Evolutionary conservation across 2,329 filamentous ascomycete species (phyloP).

Genomic region (Colletotrichum destructivum): DNA sequence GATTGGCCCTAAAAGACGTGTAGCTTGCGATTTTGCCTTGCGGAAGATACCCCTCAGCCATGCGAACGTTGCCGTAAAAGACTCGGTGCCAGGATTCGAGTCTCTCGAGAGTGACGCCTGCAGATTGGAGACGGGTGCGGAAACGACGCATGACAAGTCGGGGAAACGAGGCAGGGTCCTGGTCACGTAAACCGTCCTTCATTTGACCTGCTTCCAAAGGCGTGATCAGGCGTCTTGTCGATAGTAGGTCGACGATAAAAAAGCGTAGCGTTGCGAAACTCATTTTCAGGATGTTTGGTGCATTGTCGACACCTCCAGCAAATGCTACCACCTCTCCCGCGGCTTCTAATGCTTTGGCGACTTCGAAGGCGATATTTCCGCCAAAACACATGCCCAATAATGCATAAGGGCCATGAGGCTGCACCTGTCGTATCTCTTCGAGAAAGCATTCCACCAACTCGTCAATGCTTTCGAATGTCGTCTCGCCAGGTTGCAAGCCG

Average conservation of each 20-base stretch:
- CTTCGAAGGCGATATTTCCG: slow-evolving; percentile 15
- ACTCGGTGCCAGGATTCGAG: slow-evolving; percentile 19
- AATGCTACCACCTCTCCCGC: slow-evolving; percentile 17
- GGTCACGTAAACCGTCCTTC: neutral
- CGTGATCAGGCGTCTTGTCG: slow-evolving; percentile 13
- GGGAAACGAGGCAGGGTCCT: slow-evolving; percentile 10
- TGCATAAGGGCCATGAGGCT: slow-evolving; percentile 5
- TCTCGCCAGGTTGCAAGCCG: slow-evolving; percentile 18
- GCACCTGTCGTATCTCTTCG: slow-evolving; percentile 10
- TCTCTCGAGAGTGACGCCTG: slow-evolving; percentile 10
- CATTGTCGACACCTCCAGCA: slow-evolving; percentile 24
- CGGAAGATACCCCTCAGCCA: slow-evolving; percentile 9
- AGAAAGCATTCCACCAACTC: slow-evolving; percentile 13
- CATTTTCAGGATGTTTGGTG: slow-evolving; percentile 26
- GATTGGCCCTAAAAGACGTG: slow-evolving; percentile 13
- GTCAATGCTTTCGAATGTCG: slow-evolving; percentile 2
- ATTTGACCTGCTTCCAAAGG: neutral
- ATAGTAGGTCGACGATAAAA: slow-evolving; percentile 24
- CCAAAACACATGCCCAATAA: slow-evolving; percentile 25
- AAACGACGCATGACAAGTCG: slow-evolving; percentile 14
- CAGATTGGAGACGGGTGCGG: slow-evolving; percentile 20
- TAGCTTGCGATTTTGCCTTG: slow-evolving; percentile 13
- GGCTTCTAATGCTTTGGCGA: slow-evolving; percentile 13
- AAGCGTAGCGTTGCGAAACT: slow-evolving; percentile 27
- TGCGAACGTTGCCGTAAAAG: slow-evolving; percentile 10